These are phyloP conservation scores for Botrytis hyacinthi DNA, from an alignment of 2,329 filamentous ascomycete species.

Conservation along the genomic window DNA sequence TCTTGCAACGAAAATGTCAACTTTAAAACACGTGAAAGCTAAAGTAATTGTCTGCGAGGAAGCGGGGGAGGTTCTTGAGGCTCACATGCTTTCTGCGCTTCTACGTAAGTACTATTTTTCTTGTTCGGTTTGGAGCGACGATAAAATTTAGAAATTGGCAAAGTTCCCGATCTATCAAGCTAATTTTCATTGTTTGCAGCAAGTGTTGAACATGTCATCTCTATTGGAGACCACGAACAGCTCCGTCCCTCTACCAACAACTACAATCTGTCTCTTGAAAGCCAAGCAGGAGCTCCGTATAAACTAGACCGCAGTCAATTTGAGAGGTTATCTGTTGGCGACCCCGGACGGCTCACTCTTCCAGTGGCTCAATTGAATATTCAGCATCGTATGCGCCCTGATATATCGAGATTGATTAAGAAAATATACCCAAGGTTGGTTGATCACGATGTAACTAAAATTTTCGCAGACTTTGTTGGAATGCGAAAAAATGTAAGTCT, in stretches of 20 bases:
- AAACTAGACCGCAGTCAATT: slow-evolving; percentile 36
- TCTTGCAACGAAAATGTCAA: slow-evolving; percentile 46
- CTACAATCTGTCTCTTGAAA: slow-evolving; percentile 36
- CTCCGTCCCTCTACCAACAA: slow-evolving; percentile 41
- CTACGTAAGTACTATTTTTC: slow-evolving; percentile 24
- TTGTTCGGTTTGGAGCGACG: too few species aligned
- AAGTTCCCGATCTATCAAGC: slow-evolving; percentile 31
- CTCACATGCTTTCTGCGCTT: slow-evolving; percentile 42
- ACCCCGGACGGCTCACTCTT: slow-evolving; percentile 24
- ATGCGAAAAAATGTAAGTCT: slow-evolving; percentile 28
- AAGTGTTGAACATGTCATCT: slow-evolving; percentile 43
- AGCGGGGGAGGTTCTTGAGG: slow-evolving; percentile 45
- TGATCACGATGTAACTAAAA: slow-evolving; percentile 28
- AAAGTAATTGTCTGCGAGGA: slow-evolving; percentile 45
- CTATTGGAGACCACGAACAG: slow-evolving; percentile 47
- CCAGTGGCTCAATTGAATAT: slow-evolving; percentile 34
- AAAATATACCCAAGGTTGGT: slow-evolving; percentile 31
- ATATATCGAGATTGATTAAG: slow-evolving; percentile 34
- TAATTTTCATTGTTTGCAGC: slow-evolving; percentile 28
- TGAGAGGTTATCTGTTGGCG: slow-evolving; percentile 31
- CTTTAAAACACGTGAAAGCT: slow-evolving; percentile 44
- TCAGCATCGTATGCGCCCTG: slow-evolving; percentile 36
- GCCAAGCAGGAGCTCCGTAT: slow-evolving; percentile 26
- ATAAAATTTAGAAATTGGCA: not conserved
- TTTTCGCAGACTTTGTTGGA: slow-evolving; percentile 32